Base-by-base conservation (phyloP, 257 asterid genomes). In the Fraxinus cuspidata region DNA sequence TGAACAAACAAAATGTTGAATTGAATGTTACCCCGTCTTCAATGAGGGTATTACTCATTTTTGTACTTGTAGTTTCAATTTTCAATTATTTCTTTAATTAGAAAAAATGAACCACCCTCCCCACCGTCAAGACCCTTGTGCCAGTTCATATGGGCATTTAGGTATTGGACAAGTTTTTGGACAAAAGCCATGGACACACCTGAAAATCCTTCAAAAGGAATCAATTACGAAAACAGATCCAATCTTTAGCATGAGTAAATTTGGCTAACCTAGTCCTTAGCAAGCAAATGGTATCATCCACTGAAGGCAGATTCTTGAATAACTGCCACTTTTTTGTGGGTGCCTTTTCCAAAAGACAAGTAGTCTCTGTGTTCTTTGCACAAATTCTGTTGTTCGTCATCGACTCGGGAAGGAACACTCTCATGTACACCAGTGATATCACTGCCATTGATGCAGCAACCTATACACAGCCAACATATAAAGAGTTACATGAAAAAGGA, bases 401-500 rank as follows among this genome's bases (percentile, higher is more conserved):
- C 2, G 91, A 87, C 0, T 87, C 91, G 0, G 84, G 82, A 34
- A 87, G 91, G 72, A 87, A 87, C 9, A 78, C 71, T 53, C 79
- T 85, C 91, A 85, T 87, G 72, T 87, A 87, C 40, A 79, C 74
- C 21, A 85, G 73, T 15, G 89, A 79, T 65, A 83, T 32, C 7
- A 79, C 71, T 3, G 84, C 78, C 78, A 82, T 76, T 60, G 80
- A 83, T 56, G 89, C 81, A 27, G 91, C 87, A 35, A 83, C 79
- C 91, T 87, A 60, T n/a, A 51, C 77, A 53, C n/a, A 75, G 35
- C 7, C 66, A 65, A n/a, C 11, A 42, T 35, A 60, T 28, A 23
- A 60, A 3, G 7, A 44, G 21, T 0, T 19, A 44, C 7, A 64
- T 18, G 25, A 81, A 51, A 18, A 31, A 7, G 5, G 16, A 70